Evolutionary conservation across 345 rosid species (phyloP).

Genomic region (Erodium maritimum): DNA sequence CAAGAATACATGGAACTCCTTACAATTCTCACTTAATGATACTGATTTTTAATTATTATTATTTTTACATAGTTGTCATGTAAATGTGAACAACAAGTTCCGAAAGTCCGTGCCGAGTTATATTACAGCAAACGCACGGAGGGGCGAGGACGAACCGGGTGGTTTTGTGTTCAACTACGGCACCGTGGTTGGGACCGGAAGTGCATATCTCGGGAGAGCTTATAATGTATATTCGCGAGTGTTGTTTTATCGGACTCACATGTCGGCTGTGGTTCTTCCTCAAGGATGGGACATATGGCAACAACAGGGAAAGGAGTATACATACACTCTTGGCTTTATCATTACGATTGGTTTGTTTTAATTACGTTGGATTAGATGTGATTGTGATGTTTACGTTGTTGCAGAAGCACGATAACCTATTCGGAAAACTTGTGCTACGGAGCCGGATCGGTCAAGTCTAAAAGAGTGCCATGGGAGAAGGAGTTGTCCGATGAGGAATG

Average conservation of each 20-base stretch:
- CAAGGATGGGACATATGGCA: not conserved
- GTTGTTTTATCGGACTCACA: not conserved
- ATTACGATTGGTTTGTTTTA: no score
- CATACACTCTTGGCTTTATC: not conserved
- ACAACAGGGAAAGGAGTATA: conserved; percentile 1
- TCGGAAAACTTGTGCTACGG: conserved; percentile 34
- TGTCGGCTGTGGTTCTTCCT: not conserved
- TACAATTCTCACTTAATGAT: no score
- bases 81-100: not conserved
- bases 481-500: conserved; percentile 2
- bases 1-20: no score
- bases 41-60: no score
- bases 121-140: not conserved
- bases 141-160: not conserved
- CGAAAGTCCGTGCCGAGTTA: not conserved
- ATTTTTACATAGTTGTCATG: no score
- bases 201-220: conserved; percentile 3
- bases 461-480: conserved; percentile 36
- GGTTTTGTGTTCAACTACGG: conserved; percentile 1
- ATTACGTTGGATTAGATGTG: not conserved
- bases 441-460: conserved; percentile 22
- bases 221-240: not conserved
- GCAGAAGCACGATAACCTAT: conserved; percentile 18
- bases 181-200: not conserved
- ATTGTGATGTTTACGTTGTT: conserved; percentile 3